phyloP scores from a whole-genome alignment of 805 yeast genomes.

The Sugiyamaella valdiviana region DNA sequence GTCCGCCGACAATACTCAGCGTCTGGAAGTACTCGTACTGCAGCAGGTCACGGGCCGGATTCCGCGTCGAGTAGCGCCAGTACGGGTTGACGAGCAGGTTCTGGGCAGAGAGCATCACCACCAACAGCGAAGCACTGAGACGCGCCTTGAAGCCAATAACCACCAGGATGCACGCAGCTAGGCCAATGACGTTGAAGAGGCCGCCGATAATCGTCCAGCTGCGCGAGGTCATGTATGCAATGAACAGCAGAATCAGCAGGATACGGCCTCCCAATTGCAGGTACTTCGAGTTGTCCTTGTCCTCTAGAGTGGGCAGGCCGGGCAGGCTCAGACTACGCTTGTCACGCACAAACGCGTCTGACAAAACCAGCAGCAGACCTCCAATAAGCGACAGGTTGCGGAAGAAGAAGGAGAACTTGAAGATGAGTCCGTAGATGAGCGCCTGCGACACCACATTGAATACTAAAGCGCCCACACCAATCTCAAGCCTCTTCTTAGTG shows the following conservation, averaged over 20 bases:
- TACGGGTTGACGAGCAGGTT: conserved; percentile 78
- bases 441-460: conserved; percentile 79
- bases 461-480: conserved; percentile 64
- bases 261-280: conserved; percentile 82
- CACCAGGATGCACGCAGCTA: conserved; percentile 64
- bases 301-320: conserved; percentile 63
- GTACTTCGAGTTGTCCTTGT: conserved; percentile 72
- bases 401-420: conserved; percentile 73
- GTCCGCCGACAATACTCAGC: conserved; percentile 89
- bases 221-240: conserved; percentile 69
- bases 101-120: conserved; percentile 64
- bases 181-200: conserved; percentile 62
- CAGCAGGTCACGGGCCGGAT: conserved; percentile 77
- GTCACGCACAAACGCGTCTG: conserved; percentile 78
- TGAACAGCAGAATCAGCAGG: conserved; percentile 73
- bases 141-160: conserved; percentile 91
- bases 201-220: conserved; percentile 64
- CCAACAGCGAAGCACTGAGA: conserved; percentile 65
- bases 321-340: conserved; percentile 62
- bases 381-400: conserved; percentile 89
- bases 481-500: conserved; percentile 56
- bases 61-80: conserved; percentile 70
- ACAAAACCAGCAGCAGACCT: conserved; percentile 78
- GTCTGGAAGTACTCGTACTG: conserved; percentile 94
- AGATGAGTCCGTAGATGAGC: conserved; percentile 75